Conservation (phyloP, 2,329 filamentous ascomycete genomes). For the Aspergillus pseudoglaucus region DNA sequence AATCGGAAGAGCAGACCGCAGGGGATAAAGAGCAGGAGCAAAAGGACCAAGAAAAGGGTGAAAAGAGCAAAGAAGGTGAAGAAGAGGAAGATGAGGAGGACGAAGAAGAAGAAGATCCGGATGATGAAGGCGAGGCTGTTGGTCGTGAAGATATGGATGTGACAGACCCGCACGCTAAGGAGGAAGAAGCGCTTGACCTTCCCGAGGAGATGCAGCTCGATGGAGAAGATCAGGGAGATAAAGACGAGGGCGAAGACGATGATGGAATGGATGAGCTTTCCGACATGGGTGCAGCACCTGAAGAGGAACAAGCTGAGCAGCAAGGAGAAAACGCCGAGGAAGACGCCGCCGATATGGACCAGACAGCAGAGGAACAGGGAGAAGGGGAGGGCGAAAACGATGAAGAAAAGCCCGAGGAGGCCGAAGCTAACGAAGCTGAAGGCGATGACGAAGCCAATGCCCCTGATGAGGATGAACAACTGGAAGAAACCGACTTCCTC, state of each 20-base stretch:
- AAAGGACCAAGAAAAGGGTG: slow-evolving; percentile 38
- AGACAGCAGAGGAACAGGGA: slow-evolving; percentile 24
- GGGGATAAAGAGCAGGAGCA: slow-evolving; percentile 44
- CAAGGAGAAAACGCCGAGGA: slow-evolving; percentile 24
- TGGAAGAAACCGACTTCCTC: slow-evolving; percentile 43
- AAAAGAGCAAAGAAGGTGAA: slow-evolving; percentile 43
- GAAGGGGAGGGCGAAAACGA: slow-evolving; percentile 26
- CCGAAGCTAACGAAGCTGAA: slow-evolving; percentile 40
- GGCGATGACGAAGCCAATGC: slow-evolving; percentile 43
- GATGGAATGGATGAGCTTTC: slow-evolving; percentile 44
- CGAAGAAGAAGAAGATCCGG: slow-evolving; percentile 41
- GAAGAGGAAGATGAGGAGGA: slow-evolving; percentile 53
- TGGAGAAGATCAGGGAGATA: slow-evolving; percentile 57
- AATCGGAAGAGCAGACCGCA: slow-evolving; percentile 53
- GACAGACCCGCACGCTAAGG: slow-evolving; percentile 68
- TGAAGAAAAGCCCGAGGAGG: slow-evolving; percentile 37
- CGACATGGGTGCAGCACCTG: slow-evolving; percentile 33
- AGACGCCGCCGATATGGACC: slow-evolving; percentile 20
- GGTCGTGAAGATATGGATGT: slow-evolving; percentile 60
- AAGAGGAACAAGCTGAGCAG: slow-evolving; percentile 27
- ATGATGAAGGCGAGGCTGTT: slow-evolving; percentile 56
- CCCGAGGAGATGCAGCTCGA: slow-evolving; percentile 85
- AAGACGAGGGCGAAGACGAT: slow-evolving; percentile 43
- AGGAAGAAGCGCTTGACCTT: slow-evolving; percentile 74
- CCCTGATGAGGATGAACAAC: slow-evolving; percentile 42